These are phyloP conservation scores for Stereum hirsutum DNA, from an alignment of 1,284 basidiomycete genomes.

Conservation along the genomic window DNA sequence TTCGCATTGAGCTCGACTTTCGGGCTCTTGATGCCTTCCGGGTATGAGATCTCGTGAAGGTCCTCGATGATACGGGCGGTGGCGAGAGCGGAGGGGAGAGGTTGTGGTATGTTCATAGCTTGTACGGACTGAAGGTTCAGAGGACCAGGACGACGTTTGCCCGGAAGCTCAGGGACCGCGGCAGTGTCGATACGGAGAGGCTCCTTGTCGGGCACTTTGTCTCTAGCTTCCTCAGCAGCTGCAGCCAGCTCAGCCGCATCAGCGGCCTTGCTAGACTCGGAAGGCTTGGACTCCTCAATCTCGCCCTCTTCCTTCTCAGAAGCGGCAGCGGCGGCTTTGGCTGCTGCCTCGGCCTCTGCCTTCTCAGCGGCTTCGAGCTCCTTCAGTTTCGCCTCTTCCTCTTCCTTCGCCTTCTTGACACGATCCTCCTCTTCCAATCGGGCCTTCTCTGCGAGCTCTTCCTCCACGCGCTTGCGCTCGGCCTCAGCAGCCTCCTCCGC, in stretches of 20 bases:
- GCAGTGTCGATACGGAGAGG: conserved; percentile 54
- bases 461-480: conserved; percentile 15
- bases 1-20: conserved; percentile 79
- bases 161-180: conserved; percentile 16
- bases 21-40: conserved; percentile 79
- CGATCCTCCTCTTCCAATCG: conserved; percentile 22
- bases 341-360: conserved; percentile 18
- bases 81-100: conserved; percentile 59
- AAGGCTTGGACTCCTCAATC: background rate
- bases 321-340: conserved; percentile 13
- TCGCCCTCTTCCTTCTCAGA: background rate
- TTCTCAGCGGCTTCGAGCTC: conserved; percentile 29
- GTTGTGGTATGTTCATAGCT: conserved; percentile 29
- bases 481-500: conserved; percentile 19
- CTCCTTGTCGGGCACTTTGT: conserved; percentile 31
- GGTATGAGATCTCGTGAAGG: conserved; percentile 75
- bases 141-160: conserved; percentile 55
- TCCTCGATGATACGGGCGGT: conserved; percentile 81
- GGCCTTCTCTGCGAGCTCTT: conserved; percentile 21
- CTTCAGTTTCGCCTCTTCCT: conserved; percentile 23
- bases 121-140: conserved; percentile 54
- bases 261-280: background rate
- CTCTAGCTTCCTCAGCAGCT: conserved; percentile 24
- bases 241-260: conserved; percentile 3
- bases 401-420: conserved; percentile 25